Conservation (phyloP, 2,329 filamentous ascomycete genomes). For the Claviceps cyperi region DNA sequence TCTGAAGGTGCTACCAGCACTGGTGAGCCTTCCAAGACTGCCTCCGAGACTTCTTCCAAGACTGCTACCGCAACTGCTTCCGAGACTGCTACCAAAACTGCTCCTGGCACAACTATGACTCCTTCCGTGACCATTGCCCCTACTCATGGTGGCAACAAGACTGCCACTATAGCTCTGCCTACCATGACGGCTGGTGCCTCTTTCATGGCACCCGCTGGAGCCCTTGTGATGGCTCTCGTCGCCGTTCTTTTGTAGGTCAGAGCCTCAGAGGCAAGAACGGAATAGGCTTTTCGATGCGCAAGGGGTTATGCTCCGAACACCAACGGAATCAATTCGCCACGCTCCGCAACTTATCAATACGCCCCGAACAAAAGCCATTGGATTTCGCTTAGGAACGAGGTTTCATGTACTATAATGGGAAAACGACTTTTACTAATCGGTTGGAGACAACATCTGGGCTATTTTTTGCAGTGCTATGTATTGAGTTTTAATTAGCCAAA, state of each 20-base stretch:
- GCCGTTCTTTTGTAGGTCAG: conserved; percentile 5
- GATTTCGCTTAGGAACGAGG: background rate
- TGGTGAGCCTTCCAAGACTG: background rate
- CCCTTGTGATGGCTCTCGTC: conserved; percentile 7
- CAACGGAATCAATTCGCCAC: background rate
- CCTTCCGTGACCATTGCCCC: conserved; percentile 2
- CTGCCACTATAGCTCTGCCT: conserved; percentile 1
- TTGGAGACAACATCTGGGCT: background rate
- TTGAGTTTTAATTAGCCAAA: conserved; percentile 1
- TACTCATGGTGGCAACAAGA: conserved; percentile 3
- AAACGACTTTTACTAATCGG: background rate
- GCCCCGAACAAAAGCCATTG: background rate
- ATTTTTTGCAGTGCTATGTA: background rate
- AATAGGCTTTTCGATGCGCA: background rate
- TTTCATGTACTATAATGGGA: conserved; percentile 3
- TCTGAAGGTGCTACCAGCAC: background rate
- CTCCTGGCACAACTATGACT: conserved; percentile 1
- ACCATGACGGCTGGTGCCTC: conserved; percentile 8
- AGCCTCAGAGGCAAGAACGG: background rate
- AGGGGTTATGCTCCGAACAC: background rate
- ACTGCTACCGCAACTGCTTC: background rate
- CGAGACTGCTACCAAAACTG: background rate
- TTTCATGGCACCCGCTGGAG: conserved; percentile 8
- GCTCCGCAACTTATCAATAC: background rate
- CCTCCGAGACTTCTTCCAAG: background rate